Percentiles rank a stretch among this genome's conserved stretches.
Evolutionary conservation across 2,329 filamentous ascomycete genomes (phyloP).

Genomic region (Fusarium sp.): DNA sequence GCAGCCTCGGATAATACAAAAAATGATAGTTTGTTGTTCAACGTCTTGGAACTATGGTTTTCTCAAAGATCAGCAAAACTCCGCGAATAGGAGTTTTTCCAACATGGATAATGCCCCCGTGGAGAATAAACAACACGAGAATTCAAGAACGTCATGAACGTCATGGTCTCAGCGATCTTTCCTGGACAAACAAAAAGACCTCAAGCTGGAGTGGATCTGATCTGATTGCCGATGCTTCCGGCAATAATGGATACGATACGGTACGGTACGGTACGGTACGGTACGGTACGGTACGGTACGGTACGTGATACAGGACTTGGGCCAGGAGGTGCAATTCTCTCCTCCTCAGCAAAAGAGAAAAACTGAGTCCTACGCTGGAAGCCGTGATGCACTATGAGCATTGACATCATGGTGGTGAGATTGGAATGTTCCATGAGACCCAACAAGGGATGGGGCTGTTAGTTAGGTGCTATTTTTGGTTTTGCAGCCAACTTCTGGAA

Average conservation of each 20-base stretch:
- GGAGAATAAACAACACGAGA: constrained; percentile 27
- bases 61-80: constrained; percentile 22
- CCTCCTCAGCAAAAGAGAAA: background rate
- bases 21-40: background rate
- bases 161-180: constrained; percentile 28
- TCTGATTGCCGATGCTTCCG: constrained; percentile 25
- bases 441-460: background rate
- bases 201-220: constrained; percentile 1
- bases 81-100: constrained; percentile 29
- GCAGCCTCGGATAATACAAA: constrained; percentile 9
- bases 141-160: constrained; percentile 27
- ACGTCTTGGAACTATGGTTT: background rate
- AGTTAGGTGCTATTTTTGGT: constrained; percentile 29
- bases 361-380: constrained; percentile 4
- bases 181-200: constrained; percentile 9
- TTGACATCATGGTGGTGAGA: constrained; percentile 45
- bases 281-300: background rate
- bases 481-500: constrained; percentile 8
- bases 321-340: background rate
- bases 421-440: background rate
- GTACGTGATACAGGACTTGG: constrained; percentile 2
- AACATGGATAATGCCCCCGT: constrained; percentile 28
- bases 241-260: background rate
- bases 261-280: background rate
- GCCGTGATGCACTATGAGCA: constrained; percentile 26